These are phyloP conservation scores for Pythium aquatile DNA, from an alignment of 352 stramenopile species.

Conservation along the genomic window DNA sequence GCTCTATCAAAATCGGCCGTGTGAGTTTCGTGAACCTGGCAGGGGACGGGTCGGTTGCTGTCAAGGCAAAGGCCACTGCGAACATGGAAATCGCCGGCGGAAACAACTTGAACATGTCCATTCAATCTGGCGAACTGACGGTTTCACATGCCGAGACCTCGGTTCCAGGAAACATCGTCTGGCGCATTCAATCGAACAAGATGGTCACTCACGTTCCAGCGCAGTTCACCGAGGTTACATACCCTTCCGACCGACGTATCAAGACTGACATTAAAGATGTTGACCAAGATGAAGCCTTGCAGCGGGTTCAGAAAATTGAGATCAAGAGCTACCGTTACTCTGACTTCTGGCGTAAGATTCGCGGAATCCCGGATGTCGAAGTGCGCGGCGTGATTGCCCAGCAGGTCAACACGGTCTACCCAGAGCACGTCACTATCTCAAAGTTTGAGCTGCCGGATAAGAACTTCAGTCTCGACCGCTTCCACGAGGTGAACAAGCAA, in stretches of 20 bases:
- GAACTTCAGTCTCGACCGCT: constrained; percentile 86
- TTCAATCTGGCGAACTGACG: constrained; percentile 50
- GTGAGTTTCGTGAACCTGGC: constrained; percentile 22
- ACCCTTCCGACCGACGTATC: constrained; percentile 91
- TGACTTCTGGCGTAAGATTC: constrained; percentile 86
- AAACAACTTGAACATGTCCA: constrained; percentile 46
- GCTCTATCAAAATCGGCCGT: constrained; percentile 19
- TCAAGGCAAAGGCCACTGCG: constrained; percentile 33
- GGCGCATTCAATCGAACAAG: constrained; percentile 54
- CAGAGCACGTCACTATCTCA: constrained; percentile 90
- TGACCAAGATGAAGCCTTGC: constrained; percentile 88
- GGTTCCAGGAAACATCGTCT: constrained; percentile 49
- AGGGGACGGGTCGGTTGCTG: constrained; percentile 36
- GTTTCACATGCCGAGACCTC: constrained; percentile 44
- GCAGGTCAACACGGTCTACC: constrained; percentile 88
- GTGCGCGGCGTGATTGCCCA: constrained; percentile 94
- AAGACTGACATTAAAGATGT: constrained; percentile 91
- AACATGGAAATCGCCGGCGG: constrained; percentile 45
- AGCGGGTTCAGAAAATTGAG: constrained; percentile 85
- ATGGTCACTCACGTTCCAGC: constrained; percentile 74
- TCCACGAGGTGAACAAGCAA: constrained; percentile 95
- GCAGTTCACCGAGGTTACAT: constrained; percentile 90
- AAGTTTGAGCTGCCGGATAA: constrained; percentile 87
- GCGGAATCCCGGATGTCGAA: constrained; percentile 63
- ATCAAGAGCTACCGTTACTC: constrained; percentile 92